These are phyloP conservation scores for Nicotiana benthamiana DNA, from an alignment of 257 asterid genomes.

Conservation along the genomic window DNA sequence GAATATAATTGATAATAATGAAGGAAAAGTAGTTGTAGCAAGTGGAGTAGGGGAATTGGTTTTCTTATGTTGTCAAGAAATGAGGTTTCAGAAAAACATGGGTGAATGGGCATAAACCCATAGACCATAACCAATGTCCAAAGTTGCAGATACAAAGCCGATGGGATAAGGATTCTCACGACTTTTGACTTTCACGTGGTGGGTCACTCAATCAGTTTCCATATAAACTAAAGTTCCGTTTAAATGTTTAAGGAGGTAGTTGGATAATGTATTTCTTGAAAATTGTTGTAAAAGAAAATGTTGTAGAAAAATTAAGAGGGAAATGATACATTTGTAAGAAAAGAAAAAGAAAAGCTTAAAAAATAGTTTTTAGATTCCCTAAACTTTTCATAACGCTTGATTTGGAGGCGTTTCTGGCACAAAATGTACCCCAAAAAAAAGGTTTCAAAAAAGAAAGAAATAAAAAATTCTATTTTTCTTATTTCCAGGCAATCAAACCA, in stretches of 20 bases:
- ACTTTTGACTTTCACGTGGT: slow-evolving; percentile 6
- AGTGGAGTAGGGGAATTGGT: background rate
- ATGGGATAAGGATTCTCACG: background rate
- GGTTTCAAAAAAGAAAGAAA: no score
- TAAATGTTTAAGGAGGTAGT: background rate
- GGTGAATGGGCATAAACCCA: background rate
- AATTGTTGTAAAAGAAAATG: no score
- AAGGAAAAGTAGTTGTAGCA: background rate
- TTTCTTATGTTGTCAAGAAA: slow-evolving; percentile 2
- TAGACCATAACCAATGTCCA: background rate
- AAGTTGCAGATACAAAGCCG: background rate
- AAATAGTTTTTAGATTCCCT: background rate
- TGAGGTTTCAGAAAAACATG: slow-evolving; percentile 1
- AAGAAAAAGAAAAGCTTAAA: background rate
- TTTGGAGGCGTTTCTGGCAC: background rate
- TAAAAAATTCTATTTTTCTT: background rate
- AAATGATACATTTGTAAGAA: background rate
- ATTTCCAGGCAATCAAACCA: background rate
- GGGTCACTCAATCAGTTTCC: slow-evolving; percentile 2
- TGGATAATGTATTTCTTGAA: background rate
- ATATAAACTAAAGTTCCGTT: background rate
- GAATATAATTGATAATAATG: background rate
- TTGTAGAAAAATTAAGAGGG: no score
- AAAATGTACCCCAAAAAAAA: background rate
- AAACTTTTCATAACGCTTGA: background rate